A percentile compares a stretch with the other conserved stretches of the same genome.
phyloP scores from a whole-genome alignment of 2,329 filamentous ascomycete genomes.

The Fusarium sp. region DNA sequence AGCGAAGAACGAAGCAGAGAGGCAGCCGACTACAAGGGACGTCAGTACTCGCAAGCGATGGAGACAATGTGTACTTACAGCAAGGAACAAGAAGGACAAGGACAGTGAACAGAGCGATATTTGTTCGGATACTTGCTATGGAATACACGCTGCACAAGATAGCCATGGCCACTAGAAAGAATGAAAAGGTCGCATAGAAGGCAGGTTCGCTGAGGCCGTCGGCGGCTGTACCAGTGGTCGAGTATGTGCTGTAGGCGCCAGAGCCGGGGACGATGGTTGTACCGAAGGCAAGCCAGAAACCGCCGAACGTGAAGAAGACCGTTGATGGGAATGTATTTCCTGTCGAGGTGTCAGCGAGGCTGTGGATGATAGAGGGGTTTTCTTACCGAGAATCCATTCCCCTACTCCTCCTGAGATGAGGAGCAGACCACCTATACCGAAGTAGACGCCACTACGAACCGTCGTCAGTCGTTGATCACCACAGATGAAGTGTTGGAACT shows the following conservation, averaged over 20 bases:
- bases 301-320: constrained; percentile 61
- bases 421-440: constrained; percentile 60
- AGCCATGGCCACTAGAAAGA: constrained; percentile 72
- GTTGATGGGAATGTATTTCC: constrained; percentile 66
- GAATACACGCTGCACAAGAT: constrained; percentile 71
- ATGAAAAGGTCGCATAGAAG: constrained; percentile 64
- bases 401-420: constrained; percentile 60
- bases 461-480: fast-evolving
- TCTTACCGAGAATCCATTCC: constrained; percentile 60
- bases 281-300: constrained; percentile 64
- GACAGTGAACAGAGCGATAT: constrained; percentile 67
- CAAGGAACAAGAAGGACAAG: constrained; percentile 67
- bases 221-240: constrained; percentile 45
- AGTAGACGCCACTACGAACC: constrained; percentile 50
- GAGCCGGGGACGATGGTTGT: constrained; percentile 62
- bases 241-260: constrained; percentile 57
- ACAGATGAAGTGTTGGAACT: fast-evolving
- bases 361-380: fast-evolving
- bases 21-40: constrained; percentile 39
- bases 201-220: constrained; percentile 56
- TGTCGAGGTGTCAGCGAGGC: constrained; percentile 4
- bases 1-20: constrained; percentile 49
- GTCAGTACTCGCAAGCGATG: not conserved
- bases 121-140: constrained; percentile 73
- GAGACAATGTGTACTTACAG: constrained; percentile 38